These are phyloP conservation scores for Hemileia vastatrix DNA, from an alignment of 1,284 basidiomycete genomes.

Conservation along the genomic window DNA sequence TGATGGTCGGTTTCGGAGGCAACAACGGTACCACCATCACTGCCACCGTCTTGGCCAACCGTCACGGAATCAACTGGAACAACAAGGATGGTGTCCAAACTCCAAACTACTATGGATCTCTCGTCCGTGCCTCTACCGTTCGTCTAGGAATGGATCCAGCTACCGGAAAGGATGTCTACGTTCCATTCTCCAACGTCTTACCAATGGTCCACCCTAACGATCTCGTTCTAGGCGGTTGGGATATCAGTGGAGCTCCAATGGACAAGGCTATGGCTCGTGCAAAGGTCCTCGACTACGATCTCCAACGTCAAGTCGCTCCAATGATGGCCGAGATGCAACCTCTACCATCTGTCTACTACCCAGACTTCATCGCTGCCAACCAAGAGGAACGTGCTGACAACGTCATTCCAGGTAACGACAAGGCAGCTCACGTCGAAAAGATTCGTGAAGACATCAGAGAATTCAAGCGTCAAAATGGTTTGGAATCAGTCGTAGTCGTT, in stretches of 20 bases:
- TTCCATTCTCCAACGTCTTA: constrained; percentile 84
- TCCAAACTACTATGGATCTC: constrained; percentile 81
- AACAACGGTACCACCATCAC: constrained; percentile 94
- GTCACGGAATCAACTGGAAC: constrained; percentile 85
- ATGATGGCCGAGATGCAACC: constrained; percentile 74
- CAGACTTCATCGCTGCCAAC: constrained; percentile 94
- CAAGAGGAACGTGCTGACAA: constrained; percentile 94
- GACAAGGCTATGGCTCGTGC: constrained; percentile 90
- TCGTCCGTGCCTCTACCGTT: constrained; percentile 89
- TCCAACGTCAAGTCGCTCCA: constrained; percentile 86
- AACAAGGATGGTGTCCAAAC: constrained; percentile 85
- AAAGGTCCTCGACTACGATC: constrained; percentile 88
- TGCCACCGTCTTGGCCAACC: constrained; percentile 91
- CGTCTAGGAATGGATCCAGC: constrained; percentile 73
- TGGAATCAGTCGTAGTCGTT: constrained; percentile 76
- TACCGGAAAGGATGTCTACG: constrained; percentile 81
- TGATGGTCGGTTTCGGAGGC: constrained; percentile 94
- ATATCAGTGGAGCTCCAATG: constrained; percentile 74
- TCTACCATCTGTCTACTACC: constrained; percentile 89
- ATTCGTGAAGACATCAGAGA: constrained; percentile 83
- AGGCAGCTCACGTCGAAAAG: constrained; percentile 81
- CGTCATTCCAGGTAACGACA: constrained; percentile 70
- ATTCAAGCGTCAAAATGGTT: constrained; percentile 72
- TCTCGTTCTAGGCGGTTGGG: constrained; percentile 89
- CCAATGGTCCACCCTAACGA: constrained; percentile 99